These are phyloP conservation scores for Fusarium sp. DNA, from an alignment of 2,329 filamentous ascomycete species.

Conservation along the genomic window DNA sequence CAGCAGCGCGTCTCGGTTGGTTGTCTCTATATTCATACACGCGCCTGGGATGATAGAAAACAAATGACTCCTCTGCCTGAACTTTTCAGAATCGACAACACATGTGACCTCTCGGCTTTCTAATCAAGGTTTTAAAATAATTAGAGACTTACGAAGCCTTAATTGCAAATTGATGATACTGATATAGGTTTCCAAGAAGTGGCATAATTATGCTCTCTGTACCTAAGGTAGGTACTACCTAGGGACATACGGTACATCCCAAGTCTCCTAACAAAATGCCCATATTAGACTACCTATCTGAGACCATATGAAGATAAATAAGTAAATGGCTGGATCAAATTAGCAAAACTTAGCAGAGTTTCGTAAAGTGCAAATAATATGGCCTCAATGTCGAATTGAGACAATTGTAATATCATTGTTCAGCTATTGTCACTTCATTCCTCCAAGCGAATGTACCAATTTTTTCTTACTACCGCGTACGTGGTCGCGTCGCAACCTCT, in stretches of 20 bases:
- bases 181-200: too few relatives aligned
- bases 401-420: background rate
- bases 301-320: background rate
- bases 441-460: constrained; percentile 11
- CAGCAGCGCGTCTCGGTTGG: constrained; percentile 40
- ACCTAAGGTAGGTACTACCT: too few relatives aligned
- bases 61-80: constrained; percentile 4
- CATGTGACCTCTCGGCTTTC: constrained; percentile 1
- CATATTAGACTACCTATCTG: too few relatives aligned
- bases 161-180: too few relatives aligned
- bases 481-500: constrained; percentile 39
- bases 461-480: constrained; percentile 24
- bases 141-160: background rate
- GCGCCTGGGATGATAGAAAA: constrained; percentile 9
- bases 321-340: background rate
- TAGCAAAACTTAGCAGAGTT: background rate
- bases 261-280: too few relatives aligned
- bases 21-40: background rate
- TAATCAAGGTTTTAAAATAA: background rate
- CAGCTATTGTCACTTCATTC: background rate
- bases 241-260: too few relatives aligned
- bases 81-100: background rate
- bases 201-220: too few relatives aligned
- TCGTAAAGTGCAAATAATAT: background rate
- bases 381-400: background rate